Evolutionary conservation across 768 basidiomycete genomes (phyloP), one percentile per base, ranked within the genome.

Genomic region (Mrakia gelida): DNA sequence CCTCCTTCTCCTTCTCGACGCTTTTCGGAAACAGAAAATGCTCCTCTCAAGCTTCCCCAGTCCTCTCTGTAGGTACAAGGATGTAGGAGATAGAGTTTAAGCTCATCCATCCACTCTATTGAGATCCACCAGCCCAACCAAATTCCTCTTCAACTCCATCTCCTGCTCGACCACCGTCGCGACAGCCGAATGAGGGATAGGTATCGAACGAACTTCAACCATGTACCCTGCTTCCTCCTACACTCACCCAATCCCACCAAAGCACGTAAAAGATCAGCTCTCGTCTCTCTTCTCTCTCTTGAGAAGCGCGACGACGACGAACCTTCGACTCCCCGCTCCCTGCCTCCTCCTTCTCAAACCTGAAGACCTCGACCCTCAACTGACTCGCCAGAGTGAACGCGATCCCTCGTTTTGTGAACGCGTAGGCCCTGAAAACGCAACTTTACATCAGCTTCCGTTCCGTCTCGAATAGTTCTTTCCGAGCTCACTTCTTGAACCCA

Each of bases 91-190:
- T 2, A 1, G 16, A 21, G 49, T 21, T 52, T 21, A 38, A n/a
- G 32, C 23, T 62, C 43, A 73, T 32, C 41, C 26, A 10, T 73
- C 72, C 9, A 78, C 59, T n/a, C 77, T 62, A 0, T 52, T 62
- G 6, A 78, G 77, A n/a, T 62, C 73, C 21, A 78, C 77, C 30
- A 78, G 26, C 16, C 73, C 72, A 21, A 78, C 67, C 26, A 78
- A 52, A 23, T 63, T 23, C 30, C 61, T 56, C 45, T 78, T 78
- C n/a, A 73, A 28, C 16, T 45, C 73, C 32, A 78, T 49, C 71
- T 52, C 63, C 43, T 52, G 32, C 23, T 73, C 72, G 2, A 78
- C 43, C 10, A 54, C 49, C 54, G 70, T 63, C 32, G 16, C 30
- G 7, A 74, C 65, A 13, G 52, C 61, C 18, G 32, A 3, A n/a